phyloP scores from a whole-genome alignment of 768 basidiomycete species.

The Steccherinum ochraceum region DNA sequence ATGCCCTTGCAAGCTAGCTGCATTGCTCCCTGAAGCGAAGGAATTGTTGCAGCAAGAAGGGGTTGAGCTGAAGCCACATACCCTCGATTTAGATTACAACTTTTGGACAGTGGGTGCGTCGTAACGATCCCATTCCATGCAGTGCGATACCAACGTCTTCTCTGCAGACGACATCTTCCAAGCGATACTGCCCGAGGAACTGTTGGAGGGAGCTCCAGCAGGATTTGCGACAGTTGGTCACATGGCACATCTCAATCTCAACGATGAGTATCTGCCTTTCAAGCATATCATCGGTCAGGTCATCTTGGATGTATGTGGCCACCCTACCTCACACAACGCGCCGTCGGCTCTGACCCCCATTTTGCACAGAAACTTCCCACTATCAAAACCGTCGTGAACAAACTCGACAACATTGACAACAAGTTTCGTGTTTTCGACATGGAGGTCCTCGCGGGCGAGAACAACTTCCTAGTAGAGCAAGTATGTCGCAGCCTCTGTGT shows the following conservation, averaged over 20 bases:
- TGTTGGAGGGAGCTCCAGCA: constrained; percentile 73
- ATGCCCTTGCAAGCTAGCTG: constrained; percentile 49
- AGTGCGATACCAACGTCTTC: neutral
- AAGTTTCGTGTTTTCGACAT: constrained; percentile 92
- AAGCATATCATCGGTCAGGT: constrained; percentile 89
- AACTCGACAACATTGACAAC: constrained; percentile 77
- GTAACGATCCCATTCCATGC: neutral
- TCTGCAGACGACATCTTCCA: constrained; percentile 75
- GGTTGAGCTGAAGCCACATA: constrained; percentile 50
- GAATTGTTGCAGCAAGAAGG: constrained; percentile 52
- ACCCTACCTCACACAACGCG: neutral
- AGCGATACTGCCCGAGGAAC: constrained; percentile 71
- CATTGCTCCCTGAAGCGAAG: constrained; percentile 50
- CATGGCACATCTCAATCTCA: constrained; percentile 89
- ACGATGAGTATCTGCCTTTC: constrained; percentile 87
- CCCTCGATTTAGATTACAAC: constrained; percentile 68
- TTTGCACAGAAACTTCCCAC: constrained; percentile 71
- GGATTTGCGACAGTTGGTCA: constrained; percentile 90
- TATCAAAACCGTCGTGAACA: constrained; percentile 91
- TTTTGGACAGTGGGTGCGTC: constrained; percentile 81
- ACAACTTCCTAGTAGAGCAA: constrained; percentile 80
- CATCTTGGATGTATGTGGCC: constrained; percentile 70
- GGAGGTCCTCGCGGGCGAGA: constrained; percentile 92
- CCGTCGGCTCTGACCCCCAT: neutral
- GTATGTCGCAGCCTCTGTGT: constrained; percentile 37